Percentiles rank a stretch among this genome's conserved stretches.
These are phyloP conservation scores for Penicillium lagena DNA, from an alignment of 495 filamentous ascomycete species.

Conservation along the genomic window DNA sequence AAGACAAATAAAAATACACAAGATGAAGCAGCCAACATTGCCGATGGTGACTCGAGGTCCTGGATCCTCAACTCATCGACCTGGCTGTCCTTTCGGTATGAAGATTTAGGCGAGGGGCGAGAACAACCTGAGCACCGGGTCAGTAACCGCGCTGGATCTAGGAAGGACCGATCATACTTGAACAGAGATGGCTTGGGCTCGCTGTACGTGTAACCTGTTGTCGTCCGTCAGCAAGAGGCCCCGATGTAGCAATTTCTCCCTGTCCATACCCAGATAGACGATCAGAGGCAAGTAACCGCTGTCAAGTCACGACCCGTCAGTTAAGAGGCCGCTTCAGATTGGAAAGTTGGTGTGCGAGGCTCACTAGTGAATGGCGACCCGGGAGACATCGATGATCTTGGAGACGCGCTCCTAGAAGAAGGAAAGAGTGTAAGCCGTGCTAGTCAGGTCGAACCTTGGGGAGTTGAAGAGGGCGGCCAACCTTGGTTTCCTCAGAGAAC, in stretches of 20 bases:
- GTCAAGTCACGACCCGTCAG: constrained; percentile 26
- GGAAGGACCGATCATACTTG: constrained; percentile 47
- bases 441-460: background rate
- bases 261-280: constrained; percentile 80
- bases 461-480: constrained; percentile 25
- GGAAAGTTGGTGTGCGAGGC: constrained; percentile 4
- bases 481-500: constrained; percentile 96
- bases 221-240: constrained; percentile 3
- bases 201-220: constrained; percentile 84
- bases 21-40: no score
- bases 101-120: constrained; percentile 55
- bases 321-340: constrained; percentile 3
- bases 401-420: constrained; percentile 81
- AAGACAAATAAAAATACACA: no score
- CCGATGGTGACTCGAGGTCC: no score
- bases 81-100: background rate
- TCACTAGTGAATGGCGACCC: constrained; percentile 96
- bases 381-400: constrained; percentile 87
- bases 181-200: constrained; percentile 88
- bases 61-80: no score
- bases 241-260: background rate
- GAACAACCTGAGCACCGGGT: constrained; percentile 50
- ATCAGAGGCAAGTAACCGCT: constrained; percentile 97
- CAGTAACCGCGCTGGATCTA: constrained; percentile 5
- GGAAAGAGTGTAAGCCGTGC: constrained; percentile 6